Conservation (phyloP, 2,329 filamentous ascomycete genomes). For the Dactylonectria macrodidyma region DNA sequence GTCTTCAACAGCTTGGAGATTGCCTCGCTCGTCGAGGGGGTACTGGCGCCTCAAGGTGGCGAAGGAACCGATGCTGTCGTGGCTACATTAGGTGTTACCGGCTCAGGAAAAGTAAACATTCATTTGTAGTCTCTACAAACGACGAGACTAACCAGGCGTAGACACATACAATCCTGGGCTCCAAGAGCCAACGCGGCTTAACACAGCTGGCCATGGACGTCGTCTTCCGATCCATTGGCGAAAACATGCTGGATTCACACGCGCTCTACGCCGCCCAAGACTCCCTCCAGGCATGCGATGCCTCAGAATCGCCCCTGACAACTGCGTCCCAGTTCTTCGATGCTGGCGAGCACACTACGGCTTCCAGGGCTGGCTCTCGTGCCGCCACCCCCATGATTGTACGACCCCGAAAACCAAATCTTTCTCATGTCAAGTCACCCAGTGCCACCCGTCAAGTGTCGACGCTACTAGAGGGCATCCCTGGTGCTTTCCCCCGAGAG, state of each 20-base stretch:
- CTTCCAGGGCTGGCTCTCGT: conserved; percentile 73
- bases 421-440: conserved; percentile 49
- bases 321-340: conserved; percentile 85
- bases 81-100: conserved; percentile 93
- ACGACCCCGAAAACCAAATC: conserved; percentile 60
- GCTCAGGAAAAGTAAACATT: conserved; percentile 87
- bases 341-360: conserved; percentile 71
- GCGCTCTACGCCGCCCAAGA: conserved; percentile 75
- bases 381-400: conserved; percentile 80
- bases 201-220: conserved; percentile 94
- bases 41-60: conserved; percentile 79
- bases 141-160: conserved; percentile 54
- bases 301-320: conserved; percentile 84
- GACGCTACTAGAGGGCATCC: conserved; percentile 39
- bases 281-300: conserved; percentile 82
- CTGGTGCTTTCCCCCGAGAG: conserved; percentile 50
- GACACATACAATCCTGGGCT: conserved; percentile 97
- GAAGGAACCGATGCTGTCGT: conserved; percentile 91
- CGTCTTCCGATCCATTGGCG: conserved; percentile 85
- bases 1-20: conserved; percentile 87
- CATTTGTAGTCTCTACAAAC: background rate
- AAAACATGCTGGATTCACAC: conserved; percentile 76
- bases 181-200: conserved; percentile 86
- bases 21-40: conserved; percentile 82
- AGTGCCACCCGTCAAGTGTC: conserved; percentile 38